Evolutionary conservation across 352 stramenopile genomes (phyloP), one percentile per base, ranked within the genome.

Genomic region (Globisporangium camurandrum): DNA sequence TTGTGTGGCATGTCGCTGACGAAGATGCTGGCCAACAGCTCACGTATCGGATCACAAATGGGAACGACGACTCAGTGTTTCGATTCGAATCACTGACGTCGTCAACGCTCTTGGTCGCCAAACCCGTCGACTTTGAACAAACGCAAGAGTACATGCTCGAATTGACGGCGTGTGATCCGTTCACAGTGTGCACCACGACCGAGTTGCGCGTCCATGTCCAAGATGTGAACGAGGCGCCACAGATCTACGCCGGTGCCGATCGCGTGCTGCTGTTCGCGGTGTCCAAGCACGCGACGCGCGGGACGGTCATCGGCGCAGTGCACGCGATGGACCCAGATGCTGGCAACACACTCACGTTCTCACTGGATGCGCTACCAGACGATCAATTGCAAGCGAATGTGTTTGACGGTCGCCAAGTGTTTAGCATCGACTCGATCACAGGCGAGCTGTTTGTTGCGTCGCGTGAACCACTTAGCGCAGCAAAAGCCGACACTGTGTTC

Each of bases 21-120:
- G 42, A 59, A 46, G 63, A 71, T 27, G 12, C 11, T 23, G 43
- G 45, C 14, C 63, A 71, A 56, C 56, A 58, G 37, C 54, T 71
- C 6, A 52, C 28, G 5, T 71, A 62, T 24, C 46, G 48, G 1
- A 63, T 59, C 7, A 58, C 49, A 6, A 16, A 48, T 12, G 56
- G 63, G 34, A 62, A 62, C 27, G 36, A 50, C 5, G 27, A 62
- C 16, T 51, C 41, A 36, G 52, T 49, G 2, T 57, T 71, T 36
- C 49, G 24, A 2, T 62, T 71, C 24, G 39, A 17, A 0, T 41
- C 51, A 10, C 19, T 52, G 1, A 48, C 31, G 8, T 28, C 30
- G 1, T 12, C 36, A 9, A 39, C 19, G 12, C 34, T 54, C 17
- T 34, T 17, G 17, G 14, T 54, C 5, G 17, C 33, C 1, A 26